Base-by-base conservation (phyloP, 2,329 filamentous ascomycete genomes). In the Aureobasidium sp. region DNA sequence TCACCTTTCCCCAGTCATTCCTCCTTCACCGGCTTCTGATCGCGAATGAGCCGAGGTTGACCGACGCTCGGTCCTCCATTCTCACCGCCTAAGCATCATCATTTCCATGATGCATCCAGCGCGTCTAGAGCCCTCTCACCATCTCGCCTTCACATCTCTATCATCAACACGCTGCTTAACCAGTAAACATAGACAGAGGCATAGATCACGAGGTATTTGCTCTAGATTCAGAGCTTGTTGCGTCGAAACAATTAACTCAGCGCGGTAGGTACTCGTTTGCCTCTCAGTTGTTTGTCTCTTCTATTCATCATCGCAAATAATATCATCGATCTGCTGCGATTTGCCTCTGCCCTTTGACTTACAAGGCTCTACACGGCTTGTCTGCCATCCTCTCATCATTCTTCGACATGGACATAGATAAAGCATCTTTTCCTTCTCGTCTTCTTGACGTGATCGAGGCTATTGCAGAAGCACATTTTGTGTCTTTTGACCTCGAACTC, bases 401-500 rank as follows among this genome's bases (percentile, higher is more conserved):
- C 44, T 60, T 41, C 48, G 74, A 53, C 55, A 87, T 87, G 85
- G 84, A 87, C 60, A 73, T 87, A 66, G 78, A 81, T 66, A 73
- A 73, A 25, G 67, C 70, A 63, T 76, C 79, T 52, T 85, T 84
- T 69, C 73, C 75, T 31, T 71, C 75, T 34, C 73, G 79, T 31
- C 74, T 87, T 7, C 77, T 85, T 3, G 77, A 77, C 42, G 80
- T 88, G 39, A 72, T 88, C 22, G 76, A 80, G 63, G 77, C 82
- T 62, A 80, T 89, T 62, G 79, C 82, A 29, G 76, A 81, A 61
- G 81, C 84, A 37, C 78, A 80, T 64, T 88, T 87, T 67, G 81
- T 89, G 14, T 77, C 85, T 3, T 77, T 89, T 63, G 86, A 89
- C 68, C 76, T 88, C 14, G 86, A 89, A 71, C 81, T 88, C 49